phyloP scores from a whole-genome alignment of 2,329 filamentous ascomycete species.

The Trichoderma breve region DNA sequence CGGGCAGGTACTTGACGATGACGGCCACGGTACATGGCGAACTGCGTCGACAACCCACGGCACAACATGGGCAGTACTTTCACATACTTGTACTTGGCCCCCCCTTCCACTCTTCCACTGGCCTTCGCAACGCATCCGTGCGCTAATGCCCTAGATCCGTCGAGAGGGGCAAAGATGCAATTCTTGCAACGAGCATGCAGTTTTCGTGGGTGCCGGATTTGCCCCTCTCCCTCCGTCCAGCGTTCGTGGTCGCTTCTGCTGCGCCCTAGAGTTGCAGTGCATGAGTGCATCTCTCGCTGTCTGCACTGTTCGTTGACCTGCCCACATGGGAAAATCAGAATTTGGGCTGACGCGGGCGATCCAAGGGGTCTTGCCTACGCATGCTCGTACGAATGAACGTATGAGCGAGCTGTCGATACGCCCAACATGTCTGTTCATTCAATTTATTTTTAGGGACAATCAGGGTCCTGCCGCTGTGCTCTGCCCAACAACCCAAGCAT shows the following conservation, averaged over 20 bases:
- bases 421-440: neutral
- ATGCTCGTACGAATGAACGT: neutral
- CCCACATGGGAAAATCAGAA: neutral
- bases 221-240: conserved; percentile 15
- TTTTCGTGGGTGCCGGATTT: conserved; percentile 23
- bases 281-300: neutral
- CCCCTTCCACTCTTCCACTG: neutral
- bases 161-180: conserved; percentile 27
- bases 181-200: conserved; percentile 28
- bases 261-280: conserved; percentile 1
- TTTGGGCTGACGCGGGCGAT: neutral
- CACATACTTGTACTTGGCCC: neutral
- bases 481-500: neutral
- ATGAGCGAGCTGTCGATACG: neutral
- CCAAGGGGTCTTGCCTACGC: neutral
- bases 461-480: neutral
- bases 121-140: neutral
- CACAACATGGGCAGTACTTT: neutral
- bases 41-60: neutral
- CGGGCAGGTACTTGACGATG: neutral
- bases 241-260: conserved; percentile 14
- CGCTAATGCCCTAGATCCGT: conserved; percentile 10
- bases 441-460: neutral
- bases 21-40: neutral
- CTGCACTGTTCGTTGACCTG: neutral